Conservation (phyloP, 345 rosid genomes). For the Orychophragmus violaceus region DNA sequence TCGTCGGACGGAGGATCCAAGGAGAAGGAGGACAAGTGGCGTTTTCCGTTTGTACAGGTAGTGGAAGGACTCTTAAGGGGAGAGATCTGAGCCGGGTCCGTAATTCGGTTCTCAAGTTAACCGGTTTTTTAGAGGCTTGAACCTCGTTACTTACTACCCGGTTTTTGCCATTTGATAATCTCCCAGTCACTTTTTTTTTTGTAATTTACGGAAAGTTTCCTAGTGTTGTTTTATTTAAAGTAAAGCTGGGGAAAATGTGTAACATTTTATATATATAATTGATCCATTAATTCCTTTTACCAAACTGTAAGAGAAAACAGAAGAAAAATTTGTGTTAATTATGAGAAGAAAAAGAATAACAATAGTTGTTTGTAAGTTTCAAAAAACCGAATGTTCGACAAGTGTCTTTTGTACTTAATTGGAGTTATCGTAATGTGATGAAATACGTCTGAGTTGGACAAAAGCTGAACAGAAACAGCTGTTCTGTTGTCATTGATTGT, state of each 20-base stretch:
- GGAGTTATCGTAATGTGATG: background rate
- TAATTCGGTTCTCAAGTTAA: conserved; percentile 30
- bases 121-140: conserved; percentile 30
- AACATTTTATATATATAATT: no score
- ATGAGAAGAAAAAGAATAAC: background rate
- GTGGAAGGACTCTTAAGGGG: conserved; percentile 26
- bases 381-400: background rate
- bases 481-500: conserved; percentile 10
- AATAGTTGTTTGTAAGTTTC: background rate
- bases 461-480: conserved; percentile 18
- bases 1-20: conserved; percentile 28
- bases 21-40: conserved; percentile 28
- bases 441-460: conserved; percentile 17
- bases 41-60: conserved; percentile 27
- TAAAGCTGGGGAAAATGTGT: background rate
- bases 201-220: background rate
- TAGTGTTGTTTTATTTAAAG: background rate
- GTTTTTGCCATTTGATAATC: background rate
- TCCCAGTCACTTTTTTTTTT: background rate
- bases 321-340: background rate
- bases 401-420: background rate
- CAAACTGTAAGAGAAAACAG: background rate
- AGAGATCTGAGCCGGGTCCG: conserved; percentile 31
- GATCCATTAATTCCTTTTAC: background rate
- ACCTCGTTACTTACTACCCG: background rate